Base-by-base conservation (phyloP, 2,329 filamentous ascomycete species). In the Diplodia intermedia region DNA sequence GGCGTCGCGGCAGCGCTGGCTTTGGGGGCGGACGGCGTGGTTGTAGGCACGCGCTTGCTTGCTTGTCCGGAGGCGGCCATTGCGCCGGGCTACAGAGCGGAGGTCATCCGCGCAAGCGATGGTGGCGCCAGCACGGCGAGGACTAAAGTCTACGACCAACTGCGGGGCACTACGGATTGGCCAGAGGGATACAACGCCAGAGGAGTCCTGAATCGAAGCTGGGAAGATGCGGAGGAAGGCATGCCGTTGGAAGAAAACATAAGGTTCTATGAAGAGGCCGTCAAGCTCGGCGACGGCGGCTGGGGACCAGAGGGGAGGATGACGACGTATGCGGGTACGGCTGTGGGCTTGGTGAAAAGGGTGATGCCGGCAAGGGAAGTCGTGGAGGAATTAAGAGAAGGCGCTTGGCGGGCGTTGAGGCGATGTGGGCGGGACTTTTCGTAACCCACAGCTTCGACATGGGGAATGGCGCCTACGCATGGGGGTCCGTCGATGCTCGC, bases 21-120 rank as follows among this genome's bases (percentile, higher is more conserved):
- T 0, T 76, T 90, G 11, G 87, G 86, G 2, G 81, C 81, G 3
- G 68, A 72, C 0, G 89, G 86, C 0, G 82, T 84, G 0, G 86
- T 82, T 0, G 82, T 91, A 80, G 90, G 90, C 0, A 91, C 89
- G 0, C 82, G 88, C 8, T 88, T 90, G 68, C 82, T 91, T 0
- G 87, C 87, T 1, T 72, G 77, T 1, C 74, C 75, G 0, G 85
- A 87, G 73, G 82, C 83, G 1, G 75, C 77, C 36, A 80, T 85
- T 8, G 74, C 79, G 3, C 73, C 78, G 12, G 84, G 84, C 0
- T 86, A 86, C 70, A 76, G 77, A 68, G 73, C 81, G 18, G 83
- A 82, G 18, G 76, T 87, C 0, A 38, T 87, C 0, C 69, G 76
- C 0, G 81, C 82, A 4, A 74, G 65, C 0, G 85, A 87, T 73